Conservation (phyloP, 257 asterid species). For the Ballota nigra region DNA sequence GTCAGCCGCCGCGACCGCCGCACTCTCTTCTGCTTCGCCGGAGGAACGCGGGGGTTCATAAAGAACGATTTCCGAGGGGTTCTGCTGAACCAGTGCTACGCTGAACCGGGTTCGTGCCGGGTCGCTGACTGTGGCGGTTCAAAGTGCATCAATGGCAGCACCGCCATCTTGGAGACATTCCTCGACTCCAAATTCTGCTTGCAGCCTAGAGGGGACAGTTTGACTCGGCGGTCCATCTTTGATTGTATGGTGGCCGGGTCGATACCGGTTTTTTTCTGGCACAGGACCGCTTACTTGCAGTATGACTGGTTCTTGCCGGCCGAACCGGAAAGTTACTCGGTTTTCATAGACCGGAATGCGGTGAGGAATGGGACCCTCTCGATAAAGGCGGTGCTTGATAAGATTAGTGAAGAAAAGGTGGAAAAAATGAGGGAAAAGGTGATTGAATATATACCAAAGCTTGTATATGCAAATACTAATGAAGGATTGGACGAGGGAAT, state of each 20-base stretch:
- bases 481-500: constrained; percentile 61
- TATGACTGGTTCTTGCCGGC: constrained; percentile 75
- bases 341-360: constrained; percentile 60
- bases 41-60: constrained; percentile 58
- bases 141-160: constrained; percentile 65
- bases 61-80: constrained; percentile 63
- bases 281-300: constrained; percentile 65
- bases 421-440: constrained; percentile 63
- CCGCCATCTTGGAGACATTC: constrained; percentile 56
- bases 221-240: constrained; percentile 73
- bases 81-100: constrained; percentile 50
- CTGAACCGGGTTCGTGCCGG: constrained; percentile 53
- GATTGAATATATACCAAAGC: constrained; percentile 49
- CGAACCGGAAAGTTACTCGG: constrained; percentile 69
- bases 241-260: constrained; percentile 98
- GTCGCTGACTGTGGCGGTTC: constrained; percentile 67
- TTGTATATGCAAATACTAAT: constrained; percentile 50
- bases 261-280: constrained; percentile 88
- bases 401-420: constrained; percentile 41
- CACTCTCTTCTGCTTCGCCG: constrained; percentile 62
- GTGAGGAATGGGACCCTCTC: constrained; percentile 56
- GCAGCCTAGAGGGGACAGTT: constrained; percentile 88
- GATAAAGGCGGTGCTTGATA: constrained; percentile 43
- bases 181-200: constrained; percentile 73
- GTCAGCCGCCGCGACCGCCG: constrained; percentile 39